A percentile compares a stretch with the other conserved stretches of the same genome.
These are phyloP conservation scores for Trametes versicolor DNA, from an alignment of 1,284 basidiomycete species.

Conservation along the genomic window DNA sequence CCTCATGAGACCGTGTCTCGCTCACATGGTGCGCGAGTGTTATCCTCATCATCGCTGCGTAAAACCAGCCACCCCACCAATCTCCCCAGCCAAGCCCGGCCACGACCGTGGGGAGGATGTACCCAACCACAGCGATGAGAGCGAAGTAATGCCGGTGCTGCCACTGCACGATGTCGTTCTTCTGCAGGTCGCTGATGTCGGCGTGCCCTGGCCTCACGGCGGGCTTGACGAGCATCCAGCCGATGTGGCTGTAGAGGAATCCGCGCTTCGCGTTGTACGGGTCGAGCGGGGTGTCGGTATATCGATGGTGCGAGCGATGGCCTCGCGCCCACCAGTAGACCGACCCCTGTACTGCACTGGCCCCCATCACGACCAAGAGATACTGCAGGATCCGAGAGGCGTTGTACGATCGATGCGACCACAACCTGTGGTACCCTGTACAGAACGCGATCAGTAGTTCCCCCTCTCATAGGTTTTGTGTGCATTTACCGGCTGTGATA, in stretches of 20 bases:
- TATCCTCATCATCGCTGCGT: constrained; percentile 76
- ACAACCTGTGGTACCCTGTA: constrained; percentile 88
- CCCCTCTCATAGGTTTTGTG: background rate
- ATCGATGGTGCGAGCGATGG: constrained; percentile 90
- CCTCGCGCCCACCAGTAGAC: constrained; percentile 94
- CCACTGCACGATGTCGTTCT: constrained; percentile 82
- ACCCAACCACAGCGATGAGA: constrained; percentile 63
- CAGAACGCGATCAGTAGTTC: constrained; percentile 10
- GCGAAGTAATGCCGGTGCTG: constrained; percentile 81
- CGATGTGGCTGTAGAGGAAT: constrained; percentile 85
- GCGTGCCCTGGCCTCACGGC: constrained; percentile 79
- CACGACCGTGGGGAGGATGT: constrained; percentile 77
- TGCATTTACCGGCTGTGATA: constrained; percentile 41
- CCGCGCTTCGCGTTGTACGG: constrained; percentile 90
- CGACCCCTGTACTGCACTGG: constrained; percentile 90
- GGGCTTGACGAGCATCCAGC: constrained; percentile 92
- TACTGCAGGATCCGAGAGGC: constrained; percentile 81
- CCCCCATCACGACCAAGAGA: constrained; percentile 80
- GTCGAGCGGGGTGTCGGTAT: constrained; percentile 92
- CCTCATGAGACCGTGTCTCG: background rate
- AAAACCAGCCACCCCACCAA: constrained; percentile 86
- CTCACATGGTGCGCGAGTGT: constrained; percentile 84
- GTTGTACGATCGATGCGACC: constrained; percentile 92
- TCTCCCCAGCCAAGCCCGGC: constrained; percentile 86
- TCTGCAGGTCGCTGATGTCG: constrained; percentile 84